phyloP scores from a whole-genome alignment of 371 early-diverging fungal species.

The Saksenaea vasiformis region DNA sequence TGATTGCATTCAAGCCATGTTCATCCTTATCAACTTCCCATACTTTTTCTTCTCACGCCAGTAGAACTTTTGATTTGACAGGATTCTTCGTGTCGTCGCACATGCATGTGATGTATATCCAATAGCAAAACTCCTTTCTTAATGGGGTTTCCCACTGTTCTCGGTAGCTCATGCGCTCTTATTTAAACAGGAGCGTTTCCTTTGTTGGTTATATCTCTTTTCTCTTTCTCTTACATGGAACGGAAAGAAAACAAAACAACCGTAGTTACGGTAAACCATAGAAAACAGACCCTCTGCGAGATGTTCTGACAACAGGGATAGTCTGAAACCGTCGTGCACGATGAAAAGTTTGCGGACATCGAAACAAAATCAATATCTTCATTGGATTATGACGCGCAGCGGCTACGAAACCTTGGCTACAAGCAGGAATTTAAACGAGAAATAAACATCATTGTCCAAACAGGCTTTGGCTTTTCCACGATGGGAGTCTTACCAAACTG shows the following conservation, averaged over 20 bases:
- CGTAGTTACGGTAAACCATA: background rate
- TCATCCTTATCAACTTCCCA: background rate
- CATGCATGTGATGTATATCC: background rate
- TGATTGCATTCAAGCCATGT: background rate
- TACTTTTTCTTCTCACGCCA: background rate
- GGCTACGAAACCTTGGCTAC: slow-evolving; percentile 24
- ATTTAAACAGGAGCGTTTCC: background rate
- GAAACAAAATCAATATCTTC: background rate
- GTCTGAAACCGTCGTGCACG: background rate
- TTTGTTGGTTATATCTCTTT: background rate
- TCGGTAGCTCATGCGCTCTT: background rate
- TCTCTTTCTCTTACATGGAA: background rate
- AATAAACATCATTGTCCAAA: slow-evolving; percentile 26
- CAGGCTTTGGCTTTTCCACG: slow-evolving; percentile 25
- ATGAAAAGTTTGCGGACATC: slow-evolving; percentile 1
- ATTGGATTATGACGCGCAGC: slow-evolving; percentile 18
- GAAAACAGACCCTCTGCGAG: background rate
- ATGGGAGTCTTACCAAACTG: slow-evolving; percentile 31
- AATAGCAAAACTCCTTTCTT: background rate
- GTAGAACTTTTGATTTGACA: background rate
- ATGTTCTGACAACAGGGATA: background rate
- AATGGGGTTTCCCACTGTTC: slow-evolving; percentile 5
- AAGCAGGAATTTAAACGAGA: slow-evolving; percentile 28
- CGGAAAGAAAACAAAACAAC: background rate
- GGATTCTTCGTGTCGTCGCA: background rate